Percentiles rank a stretch among this genome's conserved stretches.
Evolutionary conservation across 306 rosid species (phyloP).

Genomic region (Pachyrhizus erosus): DNA sequence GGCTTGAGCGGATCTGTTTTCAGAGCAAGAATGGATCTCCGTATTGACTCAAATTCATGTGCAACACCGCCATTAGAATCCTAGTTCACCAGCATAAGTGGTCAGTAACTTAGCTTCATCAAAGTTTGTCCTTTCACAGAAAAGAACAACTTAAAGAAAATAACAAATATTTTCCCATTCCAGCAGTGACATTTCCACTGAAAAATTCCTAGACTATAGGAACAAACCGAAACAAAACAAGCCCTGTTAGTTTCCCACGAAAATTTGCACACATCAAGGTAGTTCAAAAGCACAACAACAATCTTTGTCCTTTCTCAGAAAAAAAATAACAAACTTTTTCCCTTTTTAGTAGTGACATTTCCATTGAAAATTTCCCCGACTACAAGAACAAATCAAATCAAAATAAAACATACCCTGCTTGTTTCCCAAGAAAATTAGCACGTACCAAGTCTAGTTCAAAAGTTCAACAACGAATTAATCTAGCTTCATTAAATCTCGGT

Average conservation of each 20-base stretch:
- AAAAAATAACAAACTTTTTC: neutral
- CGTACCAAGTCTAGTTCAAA: constrained; percentile 47
- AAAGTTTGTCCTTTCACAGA: neutral
- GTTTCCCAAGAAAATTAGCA: constrained; percentile 2
- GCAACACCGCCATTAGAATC: constrained; percentile 57
- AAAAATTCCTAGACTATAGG: neutral
- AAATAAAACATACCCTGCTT: no score
- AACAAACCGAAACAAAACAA: neutral
- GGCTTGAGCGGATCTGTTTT: constrained; percentile 92
- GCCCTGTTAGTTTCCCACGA: neutral
- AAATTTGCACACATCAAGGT: constrained; percentile 35
- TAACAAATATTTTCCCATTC: neutral
- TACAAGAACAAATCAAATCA: neutral
- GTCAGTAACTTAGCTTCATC: constrained; percentile 15
- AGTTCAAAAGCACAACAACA: constrained; percentile 25
- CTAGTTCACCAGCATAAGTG: constrained; percentile 48
- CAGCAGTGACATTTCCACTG: neutral
- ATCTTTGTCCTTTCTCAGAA: neutral
- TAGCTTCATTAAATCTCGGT: neutral
- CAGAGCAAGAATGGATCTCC: constrained; percentile 75
- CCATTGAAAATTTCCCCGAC: neutral
- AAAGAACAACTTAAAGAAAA: neutral
- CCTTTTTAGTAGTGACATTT: neutral
- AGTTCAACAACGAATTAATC: neutral
- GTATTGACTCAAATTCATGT: constrained; percentile 50